These are phyloP conservation scores for Buddleja alternifolia DNA, from an alignment of 257 asterid genomes.

Conservation along the genomic window DNA sequence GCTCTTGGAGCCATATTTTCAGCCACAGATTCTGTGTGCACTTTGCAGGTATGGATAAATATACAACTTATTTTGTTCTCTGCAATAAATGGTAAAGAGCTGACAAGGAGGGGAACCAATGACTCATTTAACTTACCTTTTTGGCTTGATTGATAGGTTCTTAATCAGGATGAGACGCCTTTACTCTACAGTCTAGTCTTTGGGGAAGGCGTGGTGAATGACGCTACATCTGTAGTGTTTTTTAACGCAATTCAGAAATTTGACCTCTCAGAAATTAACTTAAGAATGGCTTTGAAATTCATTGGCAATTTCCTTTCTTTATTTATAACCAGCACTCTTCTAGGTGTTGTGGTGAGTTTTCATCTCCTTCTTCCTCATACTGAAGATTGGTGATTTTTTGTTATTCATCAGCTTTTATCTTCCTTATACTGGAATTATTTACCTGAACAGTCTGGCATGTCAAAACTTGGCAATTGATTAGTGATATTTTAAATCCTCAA, in stretches of 20 bases:
- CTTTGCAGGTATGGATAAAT: slow-evolving; percentile 58
- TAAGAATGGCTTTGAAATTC: slow-evolving; percentile 41
- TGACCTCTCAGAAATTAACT: slow-evolving; percentile 52
- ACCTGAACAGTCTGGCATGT: no score
- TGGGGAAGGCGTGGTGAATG: slow-evolving; percentile 90
- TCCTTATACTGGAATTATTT: not conserved
- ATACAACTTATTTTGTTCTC: slow-evolving; percentile 10
- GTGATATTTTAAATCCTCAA: not conserved
- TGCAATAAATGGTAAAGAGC: not conserved
- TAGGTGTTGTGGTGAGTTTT: slow-evolving; percentile 65
- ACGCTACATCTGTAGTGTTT: slow-evolving; percentile 81
- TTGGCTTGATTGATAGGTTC: slow-evolving; percentile 54
- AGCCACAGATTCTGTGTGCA: slow-evolving; percentile 90
- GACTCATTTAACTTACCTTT: not conserved
- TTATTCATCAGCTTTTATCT: not conserved
- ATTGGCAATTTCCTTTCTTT: slow-evolving; percentile 54
- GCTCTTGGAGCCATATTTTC: slow-evolving; percentile 87
- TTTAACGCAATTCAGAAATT: slow-evolving; percentile 79
- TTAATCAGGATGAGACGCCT: slow-evolving; percentile 76
- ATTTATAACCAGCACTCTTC: slow-evolving; percentile 66
- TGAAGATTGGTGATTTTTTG: not conserved
- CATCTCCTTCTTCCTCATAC: slow-evolving; percentile 5
- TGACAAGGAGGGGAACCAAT: not conserved
- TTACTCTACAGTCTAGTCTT: slow-evolving; percentile 73
- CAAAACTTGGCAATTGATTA: no score